Conservation (phyloP, 2,329 filamentous ascomycete genomes). For the Sclerotinia subarctica region DNA sequence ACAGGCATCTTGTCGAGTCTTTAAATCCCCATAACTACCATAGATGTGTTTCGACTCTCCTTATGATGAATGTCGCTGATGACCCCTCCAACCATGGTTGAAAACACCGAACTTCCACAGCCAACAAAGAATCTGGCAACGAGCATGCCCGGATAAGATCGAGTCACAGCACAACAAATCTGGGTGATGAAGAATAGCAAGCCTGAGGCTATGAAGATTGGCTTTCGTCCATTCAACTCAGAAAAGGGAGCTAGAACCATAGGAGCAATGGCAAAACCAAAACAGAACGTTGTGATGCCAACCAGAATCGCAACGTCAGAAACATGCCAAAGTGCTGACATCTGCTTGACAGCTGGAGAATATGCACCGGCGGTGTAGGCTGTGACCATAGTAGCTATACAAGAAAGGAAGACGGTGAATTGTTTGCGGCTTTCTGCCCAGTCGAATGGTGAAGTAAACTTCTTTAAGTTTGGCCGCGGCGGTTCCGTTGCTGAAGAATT, state of each 20-base stretch:
- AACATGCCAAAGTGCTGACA: conserved; percentile 63
- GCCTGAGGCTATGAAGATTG: conserved; percentile 75
- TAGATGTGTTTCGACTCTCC: conserved; percentile 77
- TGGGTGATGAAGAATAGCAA: conserved; percentile 69
- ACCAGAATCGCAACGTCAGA: conserved; percentile 63
- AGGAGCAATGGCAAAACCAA: conserved; percentile 76
- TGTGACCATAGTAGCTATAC: conserved; percentile 70
- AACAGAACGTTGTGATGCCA: conserved; percentile 78
- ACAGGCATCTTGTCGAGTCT: background rate
- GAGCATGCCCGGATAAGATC: conserved; percentile 68
- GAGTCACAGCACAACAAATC: conserved; percentile 69
- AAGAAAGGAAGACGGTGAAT: conserved; percentile 69
- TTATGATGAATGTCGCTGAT: conserved; percentile 82
- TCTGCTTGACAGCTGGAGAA: conserved; percentile 63
- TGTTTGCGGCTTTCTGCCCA: conserved; percentile 71
- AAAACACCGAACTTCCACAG: conserved; percentile 73
- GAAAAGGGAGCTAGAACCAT: conserved; percentile 88
- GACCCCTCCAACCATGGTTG: conserved; percentile 88
- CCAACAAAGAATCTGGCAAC: conserved; percentile 73
- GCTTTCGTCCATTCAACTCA: conserved; percentile 82
- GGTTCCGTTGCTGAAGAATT: conserved; percentile 40
- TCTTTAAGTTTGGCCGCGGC: conserved; percentile 60
- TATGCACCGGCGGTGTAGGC: conserved; percentile 82
- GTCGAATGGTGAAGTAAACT: conserved; percentile 66
- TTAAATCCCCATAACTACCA: conserved; percentile 48